phyloP scores from a whole-genome alignment of 1,139 yeast species.

The Pichia sp. region DNA sequence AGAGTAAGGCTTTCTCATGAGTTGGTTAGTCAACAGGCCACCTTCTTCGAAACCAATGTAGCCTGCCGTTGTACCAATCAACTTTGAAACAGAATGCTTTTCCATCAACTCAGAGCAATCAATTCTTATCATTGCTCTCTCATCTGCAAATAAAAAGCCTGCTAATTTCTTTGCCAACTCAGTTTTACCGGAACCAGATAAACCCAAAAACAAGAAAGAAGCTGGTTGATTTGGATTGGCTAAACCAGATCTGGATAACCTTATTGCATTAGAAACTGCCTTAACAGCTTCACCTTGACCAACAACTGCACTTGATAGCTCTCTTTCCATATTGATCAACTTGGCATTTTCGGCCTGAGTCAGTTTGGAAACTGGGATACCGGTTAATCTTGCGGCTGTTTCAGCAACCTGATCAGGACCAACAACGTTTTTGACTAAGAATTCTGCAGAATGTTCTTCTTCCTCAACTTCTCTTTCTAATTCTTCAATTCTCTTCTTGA shows the following conservation, averaged over 20 bases:
- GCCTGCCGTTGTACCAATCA: constrained; percentile 97
- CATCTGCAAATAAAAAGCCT: constrained; percentile 92
- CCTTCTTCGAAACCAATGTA: constrained; percentile 98
- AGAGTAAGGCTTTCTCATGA: constrained; percentile 88
- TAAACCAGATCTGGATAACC: constrained; percentile 91
- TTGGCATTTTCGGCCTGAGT: constrained; percentile 94
- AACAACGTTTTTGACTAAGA: constrained; percentile 81
- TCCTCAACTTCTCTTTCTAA: constrained; percentile 76
- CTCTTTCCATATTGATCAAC: constrained; percentile 91
- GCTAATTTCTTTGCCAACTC: constrained; percentile 96
- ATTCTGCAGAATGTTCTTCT: constrained; percentile 53
- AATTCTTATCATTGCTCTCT: constrained; percentile 91
- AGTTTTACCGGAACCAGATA: constrained; percentile 98
- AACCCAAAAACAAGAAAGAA: constrained; percentile 88
- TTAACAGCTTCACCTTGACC: constrained; percentile 96
- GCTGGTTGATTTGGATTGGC: constrained; percentile 97
- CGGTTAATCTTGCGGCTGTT: constrained; percentile 95
- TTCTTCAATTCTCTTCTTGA: constrained; percentile 67
- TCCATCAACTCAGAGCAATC: constrained; percentile 97
- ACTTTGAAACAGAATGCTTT: constrained; percentile 90
- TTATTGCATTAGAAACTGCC: constrained; percentile 91
- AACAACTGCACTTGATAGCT: constrained; percentile 75
- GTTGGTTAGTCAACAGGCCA: constrained; percentile 89
- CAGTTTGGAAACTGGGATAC: constrained; percentile 95
- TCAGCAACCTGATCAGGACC: constrained; percentile 92